A percentile compares a stretch with the other conserved stretches of the same genome.
Conservation (phyloP, 257 asterid genomes). For the Fraxinus cuspidata region DNA sequence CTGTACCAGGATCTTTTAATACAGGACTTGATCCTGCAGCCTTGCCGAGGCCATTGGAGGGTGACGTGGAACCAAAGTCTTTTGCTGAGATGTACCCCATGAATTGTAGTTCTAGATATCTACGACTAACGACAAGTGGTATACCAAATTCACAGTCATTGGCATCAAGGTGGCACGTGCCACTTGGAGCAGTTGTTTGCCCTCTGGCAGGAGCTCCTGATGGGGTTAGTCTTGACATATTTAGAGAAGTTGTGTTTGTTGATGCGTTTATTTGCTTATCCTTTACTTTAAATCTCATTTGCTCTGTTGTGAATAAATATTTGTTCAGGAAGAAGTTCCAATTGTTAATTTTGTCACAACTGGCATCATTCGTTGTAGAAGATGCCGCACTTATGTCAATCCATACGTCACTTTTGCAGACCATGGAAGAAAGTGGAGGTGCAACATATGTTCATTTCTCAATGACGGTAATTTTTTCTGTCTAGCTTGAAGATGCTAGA, state of each 20-base stretch:
- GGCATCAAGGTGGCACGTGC: conserved; percentile 88
- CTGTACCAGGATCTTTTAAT: conserved; percentile 87
- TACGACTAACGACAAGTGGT: conserved; percentile 73
- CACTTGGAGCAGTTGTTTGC: conserved; percentile 89
- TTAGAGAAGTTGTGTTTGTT: conserved; percentile 8
- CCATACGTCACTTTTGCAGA: conserved; percentile 77
- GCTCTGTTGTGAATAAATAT: conserved; percentile 8
- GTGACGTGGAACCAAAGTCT: conserved; percentile 62
- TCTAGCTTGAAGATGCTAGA: conserved; percentile 12
- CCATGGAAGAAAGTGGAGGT: conserved; percentile 83
- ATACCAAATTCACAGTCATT: conserved; percentile 73
- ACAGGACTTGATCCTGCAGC: conserved; percentile 69
- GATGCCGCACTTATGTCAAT: conserved; percentile 83
- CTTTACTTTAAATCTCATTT: conserved; percentile 25
- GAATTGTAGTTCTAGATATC: conserved; percentile 71
- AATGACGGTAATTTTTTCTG: conserved; percentile 61
- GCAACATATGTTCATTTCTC: conserved; percentile 75
- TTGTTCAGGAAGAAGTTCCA: conserved; percentile 82
- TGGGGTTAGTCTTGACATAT: conserved; percentile 61
- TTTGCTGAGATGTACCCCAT: conserved; percentile 67
- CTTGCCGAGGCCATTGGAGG: conserved; percentile 92
- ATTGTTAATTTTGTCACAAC: conserved; percentile 63
- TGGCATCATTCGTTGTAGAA: conserved; percentile 78
- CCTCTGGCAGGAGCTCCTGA: conserved; percentile 82
- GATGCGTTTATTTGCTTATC: background rate